Evolutionary conservation across 2,329 filamentous ascomycete species (phyloP).

Genomic region (Zopfia rhizophila): DNA sequence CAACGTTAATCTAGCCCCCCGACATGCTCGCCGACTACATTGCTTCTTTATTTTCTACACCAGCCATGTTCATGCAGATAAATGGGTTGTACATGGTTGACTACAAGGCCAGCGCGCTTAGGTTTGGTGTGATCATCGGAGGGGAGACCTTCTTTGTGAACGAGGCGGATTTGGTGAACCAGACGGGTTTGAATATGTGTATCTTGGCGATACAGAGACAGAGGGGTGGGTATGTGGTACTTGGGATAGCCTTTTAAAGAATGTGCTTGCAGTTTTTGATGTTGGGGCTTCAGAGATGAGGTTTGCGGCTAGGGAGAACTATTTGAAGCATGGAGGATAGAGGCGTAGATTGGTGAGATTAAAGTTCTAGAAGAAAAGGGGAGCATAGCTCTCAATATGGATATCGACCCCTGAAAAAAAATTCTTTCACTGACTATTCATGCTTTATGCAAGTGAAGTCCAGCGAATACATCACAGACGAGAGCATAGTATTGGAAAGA

Average conservation of each 20-base stretch:
- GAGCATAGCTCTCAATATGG: no score
- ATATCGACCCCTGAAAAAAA: no score
- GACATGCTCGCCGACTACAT: conserved; percentile 28
- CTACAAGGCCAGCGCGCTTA: conserved; percentile 17
- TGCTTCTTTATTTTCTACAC: conserved; percentile 26
- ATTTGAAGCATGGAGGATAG: no score
- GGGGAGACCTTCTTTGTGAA: conserved; percentile 29
- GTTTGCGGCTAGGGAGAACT: conserved; percentile 45
- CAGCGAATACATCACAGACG: no score
- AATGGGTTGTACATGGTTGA: background rate
- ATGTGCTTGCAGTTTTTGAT: conserved; percentile 60
- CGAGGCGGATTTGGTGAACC: conserved; percentile 31
- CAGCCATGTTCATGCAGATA: background rate
- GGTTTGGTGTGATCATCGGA: conserved; percentile 29
- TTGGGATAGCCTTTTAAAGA: conserved; percentile 60
- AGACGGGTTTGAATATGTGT: conserved; percentile 18
- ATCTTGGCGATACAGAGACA: conserved; percentile 30
- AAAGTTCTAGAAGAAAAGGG: no score
- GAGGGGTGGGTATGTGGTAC: conserved; percentile 26
- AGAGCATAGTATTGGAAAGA: no score
- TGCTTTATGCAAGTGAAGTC: no score
- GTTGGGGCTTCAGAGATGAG: conserved; percentile 54
- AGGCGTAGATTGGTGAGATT: no score
- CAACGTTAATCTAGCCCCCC: conserved; percentile 37
- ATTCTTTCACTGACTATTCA: no score